phyloP scores from a whole-genome alignment of 441 rosid species.

The Croton laevigatus region DNA sequence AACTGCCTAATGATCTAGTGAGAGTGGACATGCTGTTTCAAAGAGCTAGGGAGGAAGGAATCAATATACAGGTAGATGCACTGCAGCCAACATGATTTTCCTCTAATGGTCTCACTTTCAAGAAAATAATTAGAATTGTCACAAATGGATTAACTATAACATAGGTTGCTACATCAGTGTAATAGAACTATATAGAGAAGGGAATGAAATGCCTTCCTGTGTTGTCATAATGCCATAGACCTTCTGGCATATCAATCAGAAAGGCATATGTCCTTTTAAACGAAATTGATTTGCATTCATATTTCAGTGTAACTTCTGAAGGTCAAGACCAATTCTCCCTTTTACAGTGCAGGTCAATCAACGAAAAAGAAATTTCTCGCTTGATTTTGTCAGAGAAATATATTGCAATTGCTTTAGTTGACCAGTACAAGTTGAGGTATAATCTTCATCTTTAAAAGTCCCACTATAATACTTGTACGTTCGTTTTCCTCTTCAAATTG shows the following conservation, averaged over 20 bases:
- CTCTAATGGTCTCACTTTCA: neutral
- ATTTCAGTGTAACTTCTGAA: neutral
- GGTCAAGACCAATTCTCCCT: constrained; percentile 29
- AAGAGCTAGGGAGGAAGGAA: constrained; percentile 67
- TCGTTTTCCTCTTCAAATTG: neutral
- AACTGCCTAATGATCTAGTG: constrained; percentile 74
- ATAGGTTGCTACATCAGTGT: neutral
- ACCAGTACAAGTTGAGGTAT: constrained; percentile 82
- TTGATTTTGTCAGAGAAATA: constrained; percentile 75
- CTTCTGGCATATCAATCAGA: neutral
- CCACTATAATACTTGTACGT: neutral
- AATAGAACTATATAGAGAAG: too few species aligned
- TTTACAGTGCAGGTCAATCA: constrained; percentile 89
- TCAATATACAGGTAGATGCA: constrained; percentile 59
- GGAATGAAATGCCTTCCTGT: too few species aligned
- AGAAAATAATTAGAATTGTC: neutral
- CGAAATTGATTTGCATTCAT: neutral
- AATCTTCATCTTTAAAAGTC: neutral
- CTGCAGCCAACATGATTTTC: neutral
- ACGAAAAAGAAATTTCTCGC: constrained; percentile 56
- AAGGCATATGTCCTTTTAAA: neutral
- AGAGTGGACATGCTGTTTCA: constrained; percentile 78
- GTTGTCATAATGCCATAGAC: neutral
- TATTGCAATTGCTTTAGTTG: constrained; percentile 86
- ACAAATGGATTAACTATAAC: neutral